Conservation (phyloP, 2,329 filamentous ascomycete genomes). For the Penicillium paneum region DNA sequence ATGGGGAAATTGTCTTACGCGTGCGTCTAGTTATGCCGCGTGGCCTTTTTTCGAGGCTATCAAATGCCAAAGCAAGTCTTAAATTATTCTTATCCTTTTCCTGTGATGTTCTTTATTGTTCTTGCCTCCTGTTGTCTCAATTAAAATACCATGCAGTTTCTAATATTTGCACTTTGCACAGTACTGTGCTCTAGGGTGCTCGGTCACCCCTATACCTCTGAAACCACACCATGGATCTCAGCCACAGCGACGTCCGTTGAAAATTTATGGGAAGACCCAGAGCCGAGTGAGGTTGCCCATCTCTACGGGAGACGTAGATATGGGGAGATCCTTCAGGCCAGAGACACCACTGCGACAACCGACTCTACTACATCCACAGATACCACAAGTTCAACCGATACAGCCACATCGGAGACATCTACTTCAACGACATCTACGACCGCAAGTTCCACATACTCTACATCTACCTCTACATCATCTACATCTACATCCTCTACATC, state of each 20-base stretch:
- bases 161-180: not conserved
- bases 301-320: not conserved
- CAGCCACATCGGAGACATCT: not conserved
- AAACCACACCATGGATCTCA: not conserved
- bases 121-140: not conserved
- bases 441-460: not conserved
- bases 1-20: not conserved
- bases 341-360: not conserved
- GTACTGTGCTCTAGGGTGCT: not conserved
- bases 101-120: not conserved
- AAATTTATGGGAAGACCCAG: not conserved
- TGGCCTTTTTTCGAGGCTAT: not conserved
- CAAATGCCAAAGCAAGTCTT: not conserved
- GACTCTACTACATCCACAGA: not conserved
- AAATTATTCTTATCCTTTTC: not conserved
- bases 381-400: not conserved
- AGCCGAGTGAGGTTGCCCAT: not conserved
- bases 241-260: not conserved
- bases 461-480: not conserved
- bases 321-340: not conserved
- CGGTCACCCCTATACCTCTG: not conserved
- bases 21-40: not conserved
- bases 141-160: not conserved
- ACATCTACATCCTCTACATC: not conserved
- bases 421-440: slow-evolving; percentile 2